These are phyloP conservation scores for Pholiota microspora DNA, from an alignment of 768 basidiomycete genomes.

Conservation along the genomic window DNA sequence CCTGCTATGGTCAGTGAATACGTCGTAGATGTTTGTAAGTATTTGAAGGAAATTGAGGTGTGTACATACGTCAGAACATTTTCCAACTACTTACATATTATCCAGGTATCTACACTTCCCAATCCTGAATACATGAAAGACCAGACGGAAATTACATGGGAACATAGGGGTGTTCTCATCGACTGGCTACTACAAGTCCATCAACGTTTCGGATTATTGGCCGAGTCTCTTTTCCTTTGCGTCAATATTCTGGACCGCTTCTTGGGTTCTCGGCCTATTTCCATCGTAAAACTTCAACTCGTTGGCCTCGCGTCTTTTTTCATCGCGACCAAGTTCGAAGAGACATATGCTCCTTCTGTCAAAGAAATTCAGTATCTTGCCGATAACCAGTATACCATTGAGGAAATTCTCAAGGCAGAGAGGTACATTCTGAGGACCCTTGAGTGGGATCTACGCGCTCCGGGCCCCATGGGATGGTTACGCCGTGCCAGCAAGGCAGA, in stretches of 20 bases:
- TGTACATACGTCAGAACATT: not conserved
- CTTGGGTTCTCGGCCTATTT: conserved; percentile 68
- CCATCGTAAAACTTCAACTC: conserved; percentile 83
- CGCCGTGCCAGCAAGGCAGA: conserved; percentile 92
- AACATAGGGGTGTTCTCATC: conserved; percentile 74
- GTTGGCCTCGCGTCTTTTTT: conserved; percentile 89
- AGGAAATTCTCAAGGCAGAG: conserved; percentile 88
- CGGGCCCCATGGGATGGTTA: conserved; percentile 88
- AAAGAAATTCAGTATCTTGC: conserved; percentile 77
- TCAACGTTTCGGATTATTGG: conserved; percentile 77
- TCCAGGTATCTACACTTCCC: conserved; percentile 61
- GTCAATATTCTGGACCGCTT: conserved; percentile 84
- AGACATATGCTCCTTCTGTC: conserved; percentile 85
- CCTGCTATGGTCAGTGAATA: conserved; percentile 98
- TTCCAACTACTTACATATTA: not conserved
- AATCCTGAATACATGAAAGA: conserved; percentile 59
- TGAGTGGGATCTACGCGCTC: conserved; percentile 82
- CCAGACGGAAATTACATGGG: conserved; percentile 46
- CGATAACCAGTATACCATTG: conserved; percentile 71
- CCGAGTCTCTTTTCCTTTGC: conserved; percentile 89
- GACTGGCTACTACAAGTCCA: conserved; percentile 96
- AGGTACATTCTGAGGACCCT: conserved; percentile 83
- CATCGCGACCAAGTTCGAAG: conserved; percentile 89
- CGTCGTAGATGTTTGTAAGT: conserved; percentile 89
- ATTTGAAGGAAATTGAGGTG: conserved; percentile 86